phyloP scores from a whole-genome alignment of 306 rosid genomes.

The Echinosophora koreensis region DNA sequence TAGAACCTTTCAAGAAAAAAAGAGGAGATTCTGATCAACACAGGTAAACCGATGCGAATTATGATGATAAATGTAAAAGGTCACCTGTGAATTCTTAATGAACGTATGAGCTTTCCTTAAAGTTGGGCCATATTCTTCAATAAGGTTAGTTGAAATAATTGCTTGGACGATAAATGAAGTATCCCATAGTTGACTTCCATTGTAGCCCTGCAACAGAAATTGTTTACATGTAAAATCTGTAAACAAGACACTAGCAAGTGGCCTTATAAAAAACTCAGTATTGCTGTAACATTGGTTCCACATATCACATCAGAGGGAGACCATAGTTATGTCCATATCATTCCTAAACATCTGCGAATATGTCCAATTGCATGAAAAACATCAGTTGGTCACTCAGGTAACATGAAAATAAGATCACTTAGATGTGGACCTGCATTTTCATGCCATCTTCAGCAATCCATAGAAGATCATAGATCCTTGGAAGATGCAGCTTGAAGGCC shows the following conservation, averaged over 20 bases:
- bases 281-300: slow-evolving; percentile 30
- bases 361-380: slow-evolving; percentile 36
- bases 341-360: slow-evolving; percentile 41
- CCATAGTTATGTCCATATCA: slow-evolving; percentile 30
- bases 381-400: slow-evolving; percentile 36
- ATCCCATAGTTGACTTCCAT: slow-evolving; percentile 98
- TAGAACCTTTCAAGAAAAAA: slow-evolving; percentile 59
- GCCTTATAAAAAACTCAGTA: slow-evolving; percentile 33
- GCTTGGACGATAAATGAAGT: slow-evolving; percentile 88
- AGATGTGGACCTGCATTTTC: slow-evolving; percentile 82
- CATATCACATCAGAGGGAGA: slow-evolving; percentile 35
- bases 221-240: slow-evolving; percentile 22
- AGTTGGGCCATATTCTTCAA: slow-evolving; percentile 71
- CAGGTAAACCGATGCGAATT: slow-evolving; percentile 17
- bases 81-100: slow-evolving; percentile 85
- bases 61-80: slow-evolving; percentile 32
- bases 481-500: slow-evolving; percentile 89
- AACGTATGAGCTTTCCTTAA: slow-evolving; percentile 75
- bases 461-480: slow-evolving; percentile 80
- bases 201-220: slow-evolving; percentile 80
- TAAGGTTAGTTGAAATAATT: slow-evolving; percentile 76
- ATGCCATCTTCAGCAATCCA: slow-evolving; percentile 98
- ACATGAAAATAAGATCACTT: slow-evolving; percentile 46
- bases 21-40: slow-evolving; percentile 41
- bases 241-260: slow-evolving; percentile 19